Percentiles rank a stretch among this genome's conserved stretches.
Evolutionary conservation across 805 yeast species (phyloP).

Genomic region (Metschnikowia chrysomelidarum): DNA sequence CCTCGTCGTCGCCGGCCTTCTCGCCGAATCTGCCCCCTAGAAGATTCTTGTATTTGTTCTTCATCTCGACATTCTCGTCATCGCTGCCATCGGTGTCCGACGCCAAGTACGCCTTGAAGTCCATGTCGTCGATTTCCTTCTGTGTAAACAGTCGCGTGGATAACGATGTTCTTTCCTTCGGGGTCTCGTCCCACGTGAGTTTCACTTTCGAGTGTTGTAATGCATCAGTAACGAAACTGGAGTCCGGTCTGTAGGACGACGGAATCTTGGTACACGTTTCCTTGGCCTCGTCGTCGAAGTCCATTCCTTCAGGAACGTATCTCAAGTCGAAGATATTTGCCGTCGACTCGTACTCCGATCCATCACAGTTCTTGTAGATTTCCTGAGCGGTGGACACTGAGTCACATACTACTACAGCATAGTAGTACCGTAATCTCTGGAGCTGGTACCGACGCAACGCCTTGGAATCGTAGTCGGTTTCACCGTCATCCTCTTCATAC

Average conservation of each 20-base stretch:
- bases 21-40: slow-evolving; percentile 44
- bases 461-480: slow-evolving; percentile 78
- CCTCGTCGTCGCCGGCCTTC: slow-evolving; percentile 38
- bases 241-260: slow-evolving; percentile 69
- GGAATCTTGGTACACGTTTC: slow-evolving; percentile 77
- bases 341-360: slow-evolving; percentile 92
- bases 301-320: slow-evolving; percentile 91
- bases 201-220: slow-evolving; percentile 94
- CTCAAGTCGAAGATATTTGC: slow-evolving; percentile 92
- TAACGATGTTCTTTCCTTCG: slow-evolving; percentile 76
- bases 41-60: slow-evolving; percentile 61
- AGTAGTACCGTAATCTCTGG: slow-evolving; percentile 88
- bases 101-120: slow-evolving; percentile 88
- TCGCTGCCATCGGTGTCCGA: slow-evolving; percentile 46
- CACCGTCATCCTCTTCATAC: slow-evolving; percentile 79
- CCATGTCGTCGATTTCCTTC: slow-evolving; percentile 87
- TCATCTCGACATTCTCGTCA: slow-evolving; percentile 34
- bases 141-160: slow-evolving; percentile 82
- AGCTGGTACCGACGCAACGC: slow-evolving; percentile 86
- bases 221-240: slow-evolving; percentile 86
- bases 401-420: slow-evolving; percentile 87
- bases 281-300: slow-evolving; percentile 72
- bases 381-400: slow-evolving; percentile 63
- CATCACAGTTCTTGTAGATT: slow-evolving; percentile 87
- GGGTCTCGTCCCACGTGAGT: slow-evolving; percentile 98